phyloP scores from a whole-genome alignment of 345 rosid genomes.

The Reutealis trisperma region DNA sequence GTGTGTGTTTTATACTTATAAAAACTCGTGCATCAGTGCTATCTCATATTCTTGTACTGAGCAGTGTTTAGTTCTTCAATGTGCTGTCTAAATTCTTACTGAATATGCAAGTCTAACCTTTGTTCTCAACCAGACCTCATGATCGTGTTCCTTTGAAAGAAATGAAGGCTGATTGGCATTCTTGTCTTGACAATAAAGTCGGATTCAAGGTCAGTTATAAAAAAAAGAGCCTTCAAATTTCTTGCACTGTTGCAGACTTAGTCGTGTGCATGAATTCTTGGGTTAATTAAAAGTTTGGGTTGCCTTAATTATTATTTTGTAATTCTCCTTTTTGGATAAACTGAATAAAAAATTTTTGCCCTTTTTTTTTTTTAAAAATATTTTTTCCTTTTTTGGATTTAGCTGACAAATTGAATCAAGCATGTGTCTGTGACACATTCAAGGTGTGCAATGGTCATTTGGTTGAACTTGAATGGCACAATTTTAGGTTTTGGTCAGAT shows the following conservation, averaged over 20 bases:
- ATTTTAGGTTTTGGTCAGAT: not conserved
- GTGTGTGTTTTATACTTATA: slow-evolving; percentile 37
- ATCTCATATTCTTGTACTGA: not conserved
- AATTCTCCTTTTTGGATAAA: not conserved
- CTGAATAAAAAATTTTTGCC: not conserved
- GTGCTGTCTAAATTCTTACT: not conserved
- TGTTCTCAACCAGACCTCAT: slow-evolving; percentile 72
- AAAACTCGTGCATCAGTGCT: not conserved
- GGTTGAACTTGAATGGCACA: not conserved
- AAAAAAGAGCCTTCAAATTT: slow-evolving; percentile 4
- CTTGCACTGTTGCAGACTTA: not conserved
- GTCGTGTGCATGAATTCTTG: not conserved
- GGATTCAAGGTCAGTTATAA: slow-evolving; percentile 78
- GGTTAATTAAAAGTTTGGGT: not conserved
- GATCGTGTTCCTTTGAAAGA: slow-evolving; percentile 89
- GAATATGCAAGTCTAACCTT: slow-evolving; percentile 8
- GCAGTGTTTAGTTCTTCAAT: not conserved
- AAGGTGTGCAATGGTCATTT: not conserved
- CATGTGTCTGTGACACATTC: not conserved
- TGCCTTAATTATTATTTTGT: not conserved
- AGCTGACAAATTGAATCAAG: not conserved
- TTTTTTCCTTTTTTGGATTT: not conserved
- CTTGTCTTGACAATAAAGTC: slow-evolving; percentile 84
- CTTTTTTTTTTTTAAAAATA: not conserved
- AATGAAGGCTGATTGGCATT: slow-evolving; percentile 99